Evolutionary conservation across 1,284 basidiomycete genomes (phyloP).

Genomic region (Chalciporus piperatoides): DNA sequence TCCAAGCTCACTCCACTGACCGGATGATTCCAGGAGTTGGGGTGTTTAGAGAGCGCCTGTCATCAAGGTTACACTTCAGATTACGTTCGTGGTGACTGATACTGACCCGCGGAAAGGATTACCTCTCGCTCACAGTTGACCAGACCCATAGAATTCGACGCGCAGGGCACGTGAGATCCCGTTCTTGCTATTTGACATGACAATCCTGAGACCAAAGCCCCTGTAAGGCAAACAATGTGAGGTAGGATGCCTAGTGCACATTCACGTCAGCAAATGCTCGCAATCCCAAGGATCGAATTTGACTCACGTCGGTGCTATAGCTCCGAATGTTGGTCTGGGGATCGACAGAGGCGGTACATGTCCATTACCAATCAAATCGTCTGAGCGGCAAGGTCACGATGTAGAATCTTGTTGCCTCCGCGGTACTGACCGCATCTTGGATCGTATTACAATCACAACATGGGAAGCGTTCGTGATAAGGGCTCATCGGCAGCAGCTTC

Average conservation of each 20-base stretch:
- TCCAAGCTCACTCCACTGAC: conserved; percentile 8
- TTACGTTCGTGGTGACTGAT: not conserved
- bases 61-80: not conserved
- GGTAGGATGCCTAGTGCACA: too few relatives aligned
- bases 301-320: conserved; percentile 16
- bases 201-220: too few relatives aligned
- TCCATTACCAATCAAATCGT: conserved; percentile 20
- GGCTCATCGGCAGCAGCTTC: conserved; percentile 10
- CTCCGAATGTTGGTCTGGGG: conserved; percentile 17
- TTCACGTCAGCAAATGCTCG: conserved; percentile 9
- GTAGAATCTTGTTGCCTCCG: conserved; percentile 5
- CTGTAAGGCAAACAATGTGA: too few relatives aligned
- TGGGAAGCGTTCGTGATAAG: not conserved
- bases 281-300: too few relatives aligned
- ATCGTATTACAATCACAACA: conserved; percentile 19
- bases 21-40: conserved; percentile 34
- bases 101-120: conserved; percentile 26
- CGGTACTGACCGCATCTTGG: conserved; percentile 11
- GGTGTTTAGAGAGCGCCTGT: conserved; percentile 25
- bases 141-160: too few relatives aligned
- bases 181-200: too few relatives aligned
- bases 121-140: conserved; percentile 27
- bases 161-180: too few relatives aligned
- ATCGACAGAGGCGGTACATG: conserved; percentile 17
- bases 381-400: conserved; percentile 1